phyloP scores from a whole-genome alignment of 148 eudicot species.

The Silene conica region DNA sequence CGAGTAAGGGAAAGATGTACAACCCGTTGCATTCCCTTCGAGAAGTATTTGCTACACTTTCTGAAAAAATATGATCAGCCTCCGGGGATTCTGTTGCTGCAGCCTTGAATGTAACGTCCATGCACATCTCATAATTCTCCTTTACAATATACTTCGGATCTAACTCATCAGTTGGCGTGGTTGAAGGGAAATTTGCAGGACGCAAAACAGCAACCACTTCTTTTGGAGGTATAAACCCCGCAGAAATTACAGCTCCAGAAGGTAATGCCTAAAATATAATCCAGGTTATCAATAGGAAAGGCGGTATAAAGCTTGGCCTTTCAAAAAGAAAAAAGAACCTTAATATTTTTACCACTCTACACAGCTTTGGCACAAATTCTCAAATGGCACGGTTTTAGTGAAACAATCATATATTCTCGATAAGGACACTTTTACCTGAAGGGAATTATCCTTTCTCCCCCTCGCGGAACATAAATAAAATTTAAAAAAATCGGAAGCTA shows the following conservation, averaged over 20 bases:
- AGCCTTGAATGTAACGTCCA: slow-evolving; percentile 37
- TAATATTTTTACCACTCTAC: too few species aligned
- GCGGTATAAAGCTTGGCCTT: not conserved
- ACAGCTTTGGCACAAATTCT: too few species aligned
- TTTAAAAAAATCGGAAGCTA: not conserved
- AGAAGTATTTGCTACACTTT: slow-evolving; percentile 22
- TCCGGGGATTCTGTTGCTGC: slow-evolving; percentile 7
- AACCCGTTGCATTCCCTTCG: slow-evolving; percentile 48
- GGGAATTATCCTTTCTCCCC: not conserved
- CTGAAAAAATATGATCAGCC: slow-evolving; percentile 30
- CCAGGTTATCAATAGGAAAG: not conserved
- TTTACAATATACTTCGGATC: slow-evolving; percentile 52
- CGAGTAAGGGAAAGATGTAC: slow-evolving; percentile 41
- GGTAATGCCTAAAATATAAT: slow-evolving; percentile 46
- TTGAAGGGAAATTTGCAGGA: slow-evolving; percentile 38
- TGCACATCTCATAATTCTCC: slow-evolving; percentile 43
- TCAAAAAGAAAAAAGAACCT: too few species aligned
- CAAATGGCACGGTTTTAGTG: too few species aligned
- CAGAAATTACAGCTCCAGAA: slow-evolving; percentile 26
- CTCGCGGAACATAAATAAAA: not conserved
- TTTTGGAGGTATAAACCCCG: slow-evolving; percentile 47
- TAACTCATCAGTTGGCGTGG: slow-evolving; percentile 22
- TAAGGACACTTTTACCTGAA: not conserved
- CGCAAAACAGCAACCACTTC: slow-evolving; percentile 62
- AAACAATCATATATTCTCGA: not conserved